These are phyloP conservation scores for Botryotinia narcissicola DNA, from an alignment of 2,329 filamentous ascomycete genomes.

Conservation along the genomic window DNA sequence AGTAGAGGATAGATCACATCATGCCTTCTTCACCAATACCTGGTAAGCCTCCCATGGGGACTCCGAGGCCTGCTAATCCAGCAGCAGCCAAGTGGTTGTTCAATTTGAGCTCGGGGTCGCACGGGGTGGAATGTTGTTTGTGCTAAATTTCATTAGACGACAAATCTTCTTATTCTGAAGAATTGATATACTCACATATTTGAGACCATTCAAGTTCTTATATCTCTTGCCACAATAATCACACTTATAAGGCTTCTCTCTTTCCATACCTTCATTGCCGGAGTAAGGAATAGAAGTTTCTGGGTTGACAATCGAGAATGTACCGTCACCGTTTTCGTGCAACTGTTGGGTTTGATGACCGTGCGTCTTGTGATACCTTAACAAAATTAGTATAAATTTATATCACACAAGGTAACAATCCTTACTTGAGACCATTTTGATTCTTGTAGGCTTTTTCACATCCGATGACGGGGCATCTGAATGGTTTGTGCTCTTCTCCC, in stretches of 20 bases:
- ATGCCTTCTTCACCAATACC: constrained; percentile 55
- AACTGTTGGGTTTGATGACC: constrained; percentile 96
- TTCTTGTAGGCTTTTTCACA: constrained; percentile 99
- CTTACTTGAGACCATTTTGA: constrained; percentile 94
- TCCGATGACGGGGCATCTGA: constrained; percentile 95
- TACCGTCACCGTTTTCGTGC: constrained; percentile 94
- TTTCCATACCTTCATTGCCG: constrained; percentile 98
- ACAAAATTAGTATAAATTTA: constrained; percentile 25
- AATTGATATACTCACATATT: constrained; percentile 64
- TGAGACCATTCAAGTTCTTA: constrained; percentile 97
- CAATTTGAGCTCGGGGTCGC: constrained; percentile 75
- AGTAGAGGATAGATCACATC: constrained; percentile 28
- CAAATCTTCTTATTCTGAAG: constrained; percentile 5
- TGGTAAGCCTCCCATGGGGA: constrained; percentile 46
- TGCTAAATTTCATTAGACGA: constrained; percentile 50
- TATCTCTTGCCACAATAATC: constrained; percentile 97
- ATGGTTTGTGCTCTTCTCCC: constrained; percentile 92
- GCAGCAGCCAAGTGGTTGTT: constrained; percentile 38
- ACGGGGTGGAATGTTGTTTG: constrained; percentile 81
- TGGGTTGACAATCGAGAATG: constrained; percentile 96
- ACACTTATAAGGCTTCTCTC: constrained; percentile 98
- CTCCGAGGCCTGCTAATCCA: constrained; percentile 34
- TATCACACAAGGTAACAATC: constrained; percentile 24
- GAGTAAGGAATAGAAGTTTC: constrained; percentile 93
- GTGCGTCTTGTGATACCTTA: constrained; percentile 71